These are phyloP conservation scores for Rhododendron simsii DNA, from an alignment of 148 eudicot genomes.

Conservation along the genomic window DNA sequence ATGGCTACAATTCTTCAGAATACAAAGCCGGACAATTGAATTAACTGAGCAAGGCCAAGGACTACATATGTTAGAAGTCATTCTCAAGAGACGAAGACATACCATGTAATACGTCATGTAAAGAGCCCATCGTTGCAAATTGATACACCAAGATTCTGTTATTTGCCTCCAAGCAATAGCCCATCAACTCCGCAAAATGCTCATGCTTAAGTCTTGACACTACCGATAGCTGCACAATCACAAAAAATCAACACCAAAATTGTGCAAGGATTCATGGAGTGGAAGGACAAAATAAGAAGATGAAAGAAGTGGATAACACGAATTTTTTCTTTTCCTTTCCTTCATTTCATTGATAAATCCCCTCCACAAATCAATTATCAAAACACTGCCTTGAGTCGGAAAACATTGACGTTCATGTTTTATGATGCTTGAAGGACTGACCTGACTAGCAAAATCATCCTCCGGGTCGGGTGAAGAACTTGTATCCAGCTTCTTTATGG, in stretches of 20 bases:
- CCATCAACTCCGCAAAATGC: conserved; percentile 57
- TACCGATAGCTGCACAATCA: conserved; percentile 43
- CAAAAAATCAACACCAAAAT: not conserved
- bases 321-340: not conserved
- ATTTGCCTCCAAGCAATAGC: conserved; percentile 56
- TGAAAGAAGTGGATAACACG: not conserved
- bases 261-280: not conserved
- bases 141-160: conserved; percentile 61
- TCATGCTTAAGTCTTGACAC: conserved; percentile 67
- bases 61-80: not conserved
- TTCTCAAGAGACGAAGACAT: not conserved
- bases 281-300: not conserved
- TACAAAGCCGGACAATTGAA: not conserved
- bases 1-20: not conserved
- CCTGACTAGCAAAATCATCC: conserved; percentile 61
- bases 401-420: not conserved
- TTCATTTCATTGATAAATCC: not conserved
- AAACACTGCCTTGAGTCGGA: not conserved
- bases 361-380: not conserved
- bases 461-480: conserved; percentile 42
- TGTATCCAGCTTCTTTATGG: conserved; percentile 72
- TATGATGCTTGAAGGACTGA: not conserved
- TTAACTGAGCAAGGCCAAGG: not conserved
- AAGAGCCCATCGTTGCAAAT: conserved; percentile 62
- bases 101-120: conserved; percentile 67